phyloP scores from a whole-genome alignment of 371 early-diverging fungal genomes.

The Amoeboradix gromovi region DNA sequence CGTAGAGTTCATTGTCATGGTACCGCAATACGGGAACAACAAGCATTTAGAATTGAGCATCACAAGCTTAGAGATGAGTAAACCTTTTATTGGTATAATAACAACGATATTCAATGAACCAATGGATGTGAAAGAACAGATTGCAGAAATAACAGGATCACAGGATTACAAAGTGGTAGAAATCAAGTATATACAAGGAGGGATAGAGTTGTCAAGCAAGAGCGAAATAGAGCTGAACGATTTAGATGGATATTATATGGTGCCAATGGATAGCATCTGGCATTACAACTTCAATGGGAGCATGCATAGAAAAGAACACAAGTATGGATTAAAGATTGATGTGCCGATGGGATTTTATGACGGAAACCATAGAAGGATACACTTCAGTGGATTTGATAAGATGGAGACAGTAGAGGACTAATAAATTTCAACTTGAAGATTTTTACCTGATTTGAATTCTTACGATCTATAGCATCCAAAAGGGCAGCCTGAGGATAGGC shows the following conservation, averaged over 20 bases:
- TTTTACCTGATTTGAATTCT: no score
- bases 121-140: constrained; percentile 58
- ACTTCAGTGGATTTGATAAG: constrained; percentile 73
- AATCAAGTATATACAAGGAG: constrained; percentile 27
- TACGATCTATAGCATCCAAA: no score
- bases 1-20: constrained; percentile 69
- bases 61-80: constrained; percentile 69
- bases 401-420: constrained; percentile 27
- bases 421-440: not conserved
- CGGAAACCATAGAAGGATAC: constrained; percentile 71
- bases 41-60: constrained; percentile 55
- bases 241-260: constrained; percentile 87
- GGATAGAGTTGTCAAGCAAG: constrained; percentile 41
- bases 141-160: constrained; percentile 62
- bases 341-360: constrained; percentile 76
- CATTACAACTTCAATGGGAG: constrained; percentile 91
- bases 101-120: constrained; percentile 95
- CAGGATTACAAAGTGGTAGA: constrained; percentile 63
- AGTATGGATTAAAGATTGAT: constrained; percentile 55
- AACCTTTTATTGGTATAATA: constrained; percentile 51
- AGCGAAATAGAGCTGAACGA: constrained; percentile 80
- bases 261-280: constrained; percentile 69
- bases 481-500: no score
- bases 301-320: constrained; percentile 59
- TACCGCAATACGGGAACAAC: constrained; percentile 90